A percentile compares a stretch with the other conserved stretches of the same genome.
phyloP scores from a whole-genome alignment of 495 filamentous ascomycete genomes.

The Penicillium maclennaniae region DNA sequence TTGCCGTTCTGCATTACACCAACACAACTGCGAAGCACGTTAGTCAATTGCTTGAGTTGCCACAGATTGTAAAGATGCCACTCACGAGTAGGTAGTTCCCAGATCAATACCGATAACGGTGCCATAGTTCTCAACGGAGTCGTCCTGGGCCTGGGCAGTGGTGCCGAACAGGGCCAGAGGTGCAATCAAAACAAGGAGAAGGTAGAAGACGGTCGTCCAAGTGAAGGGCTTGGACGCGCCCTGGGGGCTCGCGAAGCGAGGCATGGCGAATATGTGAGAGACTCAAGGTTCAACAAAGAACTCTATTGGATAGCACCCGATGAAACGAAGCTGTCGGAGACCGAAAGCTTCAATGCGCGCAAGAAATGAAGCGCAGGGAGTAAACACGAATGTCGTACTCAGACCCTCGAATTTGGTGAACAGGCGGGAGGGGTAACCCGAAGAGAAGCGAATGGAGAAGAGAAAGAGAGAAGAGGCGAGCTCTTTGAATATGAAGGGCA shows the following conservation, averaged over 20 bases:
- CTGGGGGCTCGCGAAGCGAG: slow-evolving; percentile 40
- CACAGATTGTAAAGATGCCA: neutral
- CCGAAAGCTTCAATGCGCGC: slow-evolving; percentile 14
- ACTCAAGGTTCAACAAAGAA: slow-evolving; percentile 2
- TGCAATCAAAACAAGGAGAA: slow-evolving; percentile 74
- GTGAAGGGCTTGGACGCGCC: slow-evolving; percentile 49
- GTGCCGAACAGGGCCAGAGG: slow-evolving; percentile 71
- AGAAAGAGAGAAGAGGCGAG: slow-evolving; percentile 11
- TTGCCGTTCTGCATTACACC: slow-evolving; percentile 99
- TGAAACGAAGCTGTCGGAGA: slow-evolving; percentile 13
- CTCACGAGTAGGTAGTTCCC: slow-evolving; percentile 91
- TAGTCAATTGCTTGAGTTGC: slow-evolving; percentile 9
- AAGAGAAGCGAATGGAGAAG: slow-evolving; percentile 20
- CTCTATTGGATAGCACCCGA: slow-evolving; percentile 4
- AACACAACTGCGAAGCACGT: slow-evolving; percentile 58
- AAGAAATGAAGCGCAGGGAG: slow-evolving; percentile 14
- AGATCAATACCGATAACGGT: slow-evolving; percentile 94
- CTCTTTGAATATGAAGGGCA: slow-evolving; percentile 29
- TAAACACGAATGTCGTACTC: slow-evolving; percentile 21
- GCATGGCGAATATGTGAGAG: slow-evolving; percentile 37
- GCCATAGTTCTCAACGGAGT: slow-evolving; percentile 71
- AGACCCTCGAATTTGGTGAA: slow-evolving; percentile 11
- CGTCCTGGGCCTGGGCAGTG: slow-evolving; percentile 67
- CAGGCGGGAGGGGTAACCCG: slow-evolving; percentile 18
- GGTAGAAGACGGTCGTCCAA: slow-evolving; percentile 77